phyloP scores from a whole-genome alignment of 2,329 filamentous ascomycete genomes.

The Ophiostoma quercus region DNA sequence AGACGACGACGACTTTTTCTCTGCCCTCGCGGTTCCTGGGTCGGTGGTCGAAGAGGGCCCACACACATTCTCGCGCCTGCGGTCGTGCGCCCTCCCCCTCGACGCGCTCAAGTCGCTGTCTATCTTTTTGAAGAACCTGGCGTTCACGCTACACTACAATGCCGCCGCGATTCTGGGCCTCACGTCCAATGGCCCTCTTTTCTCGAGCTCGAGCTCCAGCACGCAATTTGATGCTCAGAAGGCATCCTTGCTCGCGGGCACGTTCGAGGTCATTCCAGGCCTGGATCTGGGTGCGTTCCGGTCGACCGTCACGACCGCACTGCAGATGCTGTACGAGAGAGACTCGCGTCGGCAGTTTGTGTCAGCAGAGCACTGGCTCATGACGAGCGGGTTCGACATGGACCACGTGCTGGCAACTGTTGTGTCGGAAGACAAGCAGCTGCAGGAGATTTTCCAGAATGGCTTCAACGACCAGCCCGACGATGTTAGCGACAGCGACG shows the following conservation, averaged over 20 bases:
- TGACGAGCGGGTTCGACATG: slow-evolving; percentile 85
- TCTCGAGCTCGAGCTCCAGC: background rate
- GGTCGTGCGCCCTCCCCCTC: slow-evolving; percentile 63
- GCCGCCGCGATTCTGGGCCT: slow-evolving; percentile 54
- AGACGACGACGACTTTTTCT: slow-evolving; percentile 93
- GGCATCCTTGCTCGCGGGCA: slow-evolving; percentile 13
- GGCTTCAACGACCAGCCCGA: slow-evolving; percentile 34
- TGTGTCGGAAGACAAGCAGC: slow-evolving; percentile 79
- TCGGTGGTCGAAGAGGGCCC: background rate
- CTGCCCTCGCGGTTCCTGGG: slow-evolving; percentile 32
- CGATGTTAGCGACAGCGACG: slow-evolving; percentile 21
- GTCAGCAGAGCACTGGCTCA: slow-evolving; percentile 82
- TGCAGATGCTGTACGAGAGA: slow-evolving; percentile 86
- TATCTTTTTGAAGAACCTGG: slow-evolving; percentile 81
- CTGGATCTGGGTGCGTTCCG: slow-evolving; percentile 75
- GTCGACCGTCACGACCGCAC: slow-evolving; percentile 68
- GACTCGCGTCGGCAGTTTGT: slow-evolving; percentile 85
- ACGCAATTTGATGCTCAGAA: background rate
- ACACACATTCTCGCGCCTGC: slow-evolving; percentile 43
- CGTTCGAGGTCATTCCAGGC: slow-evolving; percentile 51
- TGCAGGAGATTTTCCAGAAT: slow-evolving; percentile 60
- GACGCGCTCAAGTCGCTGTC: slow-evolving; percentile 69
- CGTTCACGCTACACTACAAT: slow-evolving; percentile 84
- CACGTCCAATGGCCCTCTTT: background rate
- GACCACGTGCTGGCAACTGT: slow-evolving; percentile 80